A percentile compares a stretch with the other conserved stretches of the same genome.
Conservation (phyloP, 331 rosid species). For the Arachis monticola region DNA sequence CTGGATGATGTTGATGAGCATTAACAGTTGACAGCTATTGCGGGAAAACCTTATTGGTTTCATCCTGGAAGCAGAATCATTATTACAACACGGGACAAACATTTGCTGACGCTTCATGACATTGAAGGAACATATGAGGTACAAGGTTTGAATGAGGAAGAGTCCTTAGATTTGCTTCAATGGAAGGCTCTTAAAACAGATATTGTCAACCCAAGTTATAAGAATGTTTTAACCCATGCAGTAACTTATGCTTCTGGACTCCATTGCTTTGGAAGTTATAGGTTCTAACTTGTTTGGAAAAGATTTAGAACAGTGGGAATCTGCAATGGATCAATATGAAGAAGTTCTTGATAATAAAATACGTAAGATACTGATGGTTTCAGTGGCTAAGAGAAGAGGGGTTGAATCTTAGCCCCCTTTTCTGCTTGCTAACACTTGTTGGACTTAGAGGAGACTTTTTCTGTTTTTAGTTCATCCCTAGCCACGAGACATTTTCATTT, state of each 20-base stretch:
- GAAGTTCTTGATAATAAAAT: slow-evolving; percentile 1
- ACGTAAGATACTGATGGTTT: neutral
- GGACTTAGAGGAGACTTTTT: too few species aligned
- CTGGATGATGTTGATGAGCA: slow-evolving; percentile 38
- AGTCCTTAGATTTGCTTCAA: slow-evolving; percentile 26
- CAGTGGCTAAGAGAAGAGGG: too few species aligned
- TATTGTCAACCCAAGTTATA: slow-evolving; percentile 6
- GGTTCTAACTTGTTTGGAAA: neutral
- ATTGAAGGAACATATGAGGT: neutral
- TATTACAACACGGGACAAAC: neutral
- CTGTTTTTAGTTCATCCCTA: too few species aligned
- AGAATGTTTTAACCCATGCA: neutral
- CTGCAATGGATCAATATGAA: neutral
- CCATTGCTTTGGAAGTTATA: slow-evolving; percentile 32
- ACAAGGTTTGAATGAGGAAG: neutral
- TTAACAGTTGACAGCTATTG: slow-evolving; percentile 24
- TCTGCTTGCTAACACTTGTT: too few species aligned
- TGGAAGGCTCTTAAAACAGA: slow-evolving; percentile 26
- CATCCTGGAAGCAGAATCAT: neutral
- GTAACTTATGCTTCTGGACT: slow-evolving; percentile 12
- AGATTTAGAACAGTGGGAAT: neutral
- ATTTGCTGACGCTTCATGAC: neutral
- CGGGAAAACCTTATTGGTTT: neutral
- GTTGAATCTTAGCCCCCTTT: too few species aligned
- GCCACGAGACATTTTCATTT: too few species aligned